Evolutionary conservation across 495 filamentous ascomycete species (phyloP), one percentile per base, ranked within the genome.

Genomic region (Xylaria cubensis): DNA sequence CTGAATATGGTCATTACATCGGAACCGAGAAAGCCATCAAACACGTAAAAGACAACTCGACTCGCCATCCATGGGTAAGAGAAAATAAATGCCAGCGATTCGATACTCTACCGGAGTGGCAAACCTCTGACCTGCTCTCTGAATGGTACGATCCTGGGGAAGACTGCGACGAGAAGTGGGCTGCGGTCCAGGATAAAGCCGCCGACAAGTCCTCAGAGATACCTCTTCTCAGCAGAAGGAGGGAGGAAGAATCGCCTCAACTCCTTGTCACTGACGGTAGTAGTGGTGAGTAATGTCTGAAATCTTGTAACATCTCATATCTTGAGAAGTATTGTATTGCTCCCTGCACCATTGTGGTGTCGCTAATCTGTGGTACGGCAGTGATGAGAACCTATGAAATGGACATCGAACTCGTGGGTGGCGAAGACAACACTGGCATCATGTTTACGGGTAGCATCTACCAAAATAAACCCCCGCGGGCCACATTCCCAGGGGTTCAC

Each of bases 361-460:
- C 1, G 41, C 50, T 65, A 72, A 72, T 41, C 8, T 17, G 29
- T 15, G 13, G 41, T 50, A 15, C 26, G 32, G 13, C 24, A 26
- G 81, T 93, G 73, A 78, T 93, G 44, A 88, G 90, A 61, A 88
- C 89, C 61, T 89, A 86, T 24, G 82, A 86, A 64, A 80, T 82
- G 53, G 85, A 90, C 55, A 86, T 92, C 67, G 86, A 89, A 63
- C 84, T 93, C 17, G 75, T 89, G 29, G 80, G 82, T 42, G 84
- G 80, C 72, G 86, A 82, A 74, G 72, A 67, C n/a, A 72, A 77
- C 7, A 64, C 75, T 17, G 77, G 78, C 21, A 75, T 89, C 21
- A 86, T 80, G 73, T 86, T 75, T 79, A 85, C 79, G 17, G 74
- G 77, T 36, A 81, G 87, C 3, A 73, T 91, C 34, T 84, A 83